phyloP scores from a whole-genome alignment of 345 rosid genomes.

The Hibiscus trionum region DNA sequence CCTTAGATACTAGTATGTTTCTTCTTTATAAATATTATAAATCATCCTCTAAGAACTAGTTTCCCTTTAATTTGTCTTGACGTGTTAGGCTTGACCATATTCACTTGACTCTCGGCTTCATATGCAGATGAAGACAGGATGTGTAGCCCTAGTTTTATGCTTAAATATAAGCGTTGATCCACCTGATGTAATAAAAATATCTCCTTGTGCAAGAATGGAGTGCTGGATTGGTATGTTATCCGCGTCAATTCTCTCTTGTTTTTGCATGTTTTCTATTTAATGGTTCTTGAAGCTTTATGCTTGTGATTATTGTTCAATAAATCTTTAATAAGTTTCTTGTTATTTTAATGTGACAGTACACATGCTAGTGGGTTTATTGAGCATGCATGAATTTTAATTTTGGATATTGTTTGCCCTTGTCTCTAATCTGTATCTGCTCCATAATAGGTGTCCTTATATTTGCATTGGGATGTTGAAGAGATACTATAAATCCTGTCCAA shows the following conservation, averaged over 20 bases:
- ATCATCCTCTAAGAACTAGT: background rate
- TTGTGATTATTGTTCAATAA: background rate
- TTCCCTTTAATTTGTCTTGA: background rate
- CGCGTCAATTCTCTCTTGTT: conserved; percentile 7
- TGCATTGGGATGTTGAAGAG: background rate
- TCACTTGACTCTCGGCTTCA: conserved; percentile 6
- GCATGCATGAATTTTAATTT: background rate
- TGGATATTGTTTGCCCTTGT: background rate
- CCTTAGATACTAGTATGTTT: background rate
- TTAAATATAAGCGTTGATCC: conserved; percentile 97
- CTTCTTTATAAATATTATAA: background rate
- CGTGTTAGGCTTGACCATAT: background rate
- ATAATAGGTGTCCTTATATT: background rate
- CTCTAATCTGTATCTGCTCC: background rate
- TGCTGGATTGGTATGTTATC: conserved; percentile 85
- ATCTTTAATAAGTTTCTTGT: background rate
- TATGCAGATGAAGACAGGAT: conserved; percentile 99
- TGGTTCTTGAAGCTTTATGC: background rate
- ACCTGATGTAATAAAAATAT: conserved; percentile 97
- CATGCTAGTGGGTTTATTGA: background rate
- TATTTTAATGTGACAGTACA: background rate
- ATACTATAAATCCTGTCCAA: background rate
- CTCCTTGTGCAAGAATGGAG: conserved; percentile 99
- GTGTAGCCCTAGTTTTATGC: conserved; percentile 92
- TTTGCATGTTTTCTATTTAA: background rate